Evolutionary conservation across 2,329 filamentous ascomycete species (phyloP).

Genomic region (Akanthomyces muscarius): DNA sequence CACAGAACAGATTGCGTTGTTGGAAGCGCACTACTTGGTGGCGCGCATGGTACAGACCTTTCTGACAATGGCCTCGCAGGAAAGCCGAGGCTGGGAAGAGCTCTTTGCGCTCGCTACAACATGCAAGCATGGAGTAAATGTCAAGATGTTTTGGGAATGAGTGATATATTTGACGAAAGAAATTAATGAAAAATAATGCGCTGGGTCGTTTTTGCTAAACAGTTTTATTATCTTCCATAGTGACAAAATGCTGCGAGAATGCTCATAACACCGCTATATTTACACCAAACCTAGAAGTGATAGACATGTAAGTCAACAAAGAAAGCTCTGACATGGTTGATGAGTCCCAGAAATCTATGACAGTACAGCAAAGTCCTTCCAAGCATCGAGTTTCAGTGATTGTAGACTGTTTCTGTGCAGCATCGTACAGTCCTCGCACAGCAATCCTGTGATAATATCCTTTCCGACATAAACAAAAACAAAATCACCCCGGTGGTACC

Average conservation of each 20-base stretch:
- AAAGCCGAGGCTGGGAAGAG: constrained; percentile 31
- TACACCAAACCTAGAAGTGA: background rate
- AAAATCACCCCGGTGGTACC: too few species aligned
- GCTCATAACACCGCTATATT: background rate
- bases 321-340: too few species aligned
- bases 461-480: background rate
- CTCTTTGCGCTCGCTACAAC: constrained; percentile 33
- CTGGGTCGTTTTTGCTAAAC: background rate
- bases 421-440: background rate
- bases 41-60: constrained; percentile 34
- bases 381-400: background rate
- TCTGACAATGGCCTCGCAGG: constrained; percentile 25
- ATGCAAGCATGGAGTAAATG: constrained; percentile 31
- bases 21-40: constrained; percentile 33
- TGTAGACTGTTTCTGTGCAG: background rate
- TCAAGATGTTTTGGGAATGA: constrained; percentile 18
- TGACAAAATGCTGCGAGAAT: background rate
- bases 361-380: background rate
- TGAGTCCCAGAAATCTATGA: too few species aligned
- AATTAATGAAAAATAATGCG: background rate
- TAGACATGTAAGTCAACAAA: too few species aligned
- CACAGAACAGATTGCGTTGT: constrained; percentile 33
- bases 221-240: background rate
- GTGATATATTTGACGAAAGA: background rate
- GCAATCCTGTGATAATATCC: background rate